Base-by-base conservation (phyloP, 179 eudicot species). In the Monotropa hypopitys region DNA sequence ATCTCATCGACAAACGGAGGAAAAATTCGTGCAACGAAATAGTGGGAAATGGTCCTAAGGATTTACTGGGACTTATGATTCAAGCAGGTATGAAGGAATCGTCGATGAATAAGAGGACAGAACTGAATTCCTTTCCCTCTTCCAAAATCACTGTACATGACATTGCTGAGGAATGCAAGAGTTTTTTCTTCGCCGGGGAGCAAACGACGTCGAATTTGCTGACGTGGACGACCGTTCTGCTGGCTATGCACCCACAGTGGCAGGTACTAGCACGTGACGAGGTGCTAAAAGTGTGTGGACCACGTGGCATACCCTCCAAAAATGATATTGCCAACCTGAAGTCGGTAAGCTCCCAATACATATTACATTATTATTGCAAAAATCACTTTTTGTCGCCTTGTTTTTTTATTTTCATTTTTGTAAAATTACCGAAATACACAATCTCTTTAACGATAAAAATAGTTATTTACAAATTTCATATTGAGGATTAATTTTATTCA, bases 171-270 rank as follows among this genome's bases (percentile, higher is more conserved):
- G 93, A 90, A 78, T 90, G 94, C 80, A 90, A 90, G 89, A 87
- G 85, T 51, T 90, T 90, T 85, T 89, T 89, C 82, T 89, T 89
- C 62, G 91, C 91, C 56, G 93, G 93, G 9, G 88, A 85, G 67
- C 84, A 88, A 28, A 88, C 94, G 2, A 90, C 93, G 43, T 81
- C 93, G 26, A 88, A 88, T 46, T 62, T 90, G 84, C 81, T 90
- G 85, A 88, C 86, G 77, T 90, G 91, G 94, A 88, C 88, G 47
- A 87, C 86, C 12, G 78, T 90, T 21, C 81, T 90, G 77, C 87
- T 90, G 51, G 91, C 91, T 38, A 88, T 90, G 91, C 91, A 90
- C 76, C 94, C 94, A 20, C 81, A 84, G 54, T 90, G 94, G 94
- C 94, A 90, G 82, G 90, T 71, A 38, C 78, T 78, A 65, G 94